phyloP scores from a whole-genome alignment of 495 filamentous ascomycete genomes.

The Hypoxylon trugodes region DNA sequence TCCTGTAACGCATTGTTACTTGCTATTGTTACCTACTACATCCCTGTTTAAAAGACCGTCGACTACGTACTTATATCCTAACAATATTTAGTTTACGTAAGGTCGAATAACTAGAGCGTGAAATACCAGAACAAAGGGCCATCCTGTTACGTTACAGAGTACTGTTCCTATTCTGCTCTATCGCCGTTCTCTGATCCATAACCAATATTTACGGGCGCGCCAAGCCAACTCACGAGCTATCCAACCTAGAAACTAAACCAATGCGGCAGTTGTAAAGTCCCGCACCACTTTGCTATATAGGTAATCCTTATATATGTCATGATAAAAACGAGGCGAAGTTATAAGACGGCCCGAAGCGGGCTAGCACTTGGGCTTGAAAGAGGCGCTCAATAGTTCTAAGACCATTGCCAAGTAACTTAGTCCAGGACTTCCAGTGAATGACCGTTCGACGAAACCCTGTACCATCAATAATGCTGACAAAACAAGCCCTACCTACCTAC shows the following conservation, averaged over 20 bases:
- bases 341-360: neutral
- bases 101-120: too few species aligned
- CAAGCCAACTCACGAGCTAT: neutral
- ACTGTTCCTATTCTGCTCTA: neutral
- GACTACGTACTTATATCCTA: too few species aligned
- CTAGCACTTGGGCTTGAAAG: constrained; percentile 10
- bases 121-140: too few species aligned
- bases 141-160: too few species aligned
- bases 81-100: too few species aligned
- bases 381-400: neutral
- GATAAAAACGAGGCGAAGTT: neutral
- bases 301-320: neutral
- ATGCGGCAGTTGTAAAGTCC: constrained; percentile 14
- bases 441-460: too few species aligned
- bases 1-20: too few species aligned
- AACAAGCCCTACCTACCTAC: constrained; percentile 9
- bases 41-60: too few species aligned
- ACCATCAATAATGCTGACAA: constrained; percentile 22
- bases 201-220: constrained; percentile 20
- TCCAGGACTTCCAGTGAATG: neutral
- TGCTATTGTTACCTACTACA: too few species aligned
- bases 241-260: constrained; percentile 4
- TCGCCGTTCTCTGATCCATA: neutral
- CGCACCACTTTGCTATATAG: neutral
- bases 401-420: neutral